Evolutionary conservation across 2,329 filamentous ascomycete species (phyloP), one percentile per base, ranked within the genome.

Genomic region (Zopfia rhizophila): DNA sequence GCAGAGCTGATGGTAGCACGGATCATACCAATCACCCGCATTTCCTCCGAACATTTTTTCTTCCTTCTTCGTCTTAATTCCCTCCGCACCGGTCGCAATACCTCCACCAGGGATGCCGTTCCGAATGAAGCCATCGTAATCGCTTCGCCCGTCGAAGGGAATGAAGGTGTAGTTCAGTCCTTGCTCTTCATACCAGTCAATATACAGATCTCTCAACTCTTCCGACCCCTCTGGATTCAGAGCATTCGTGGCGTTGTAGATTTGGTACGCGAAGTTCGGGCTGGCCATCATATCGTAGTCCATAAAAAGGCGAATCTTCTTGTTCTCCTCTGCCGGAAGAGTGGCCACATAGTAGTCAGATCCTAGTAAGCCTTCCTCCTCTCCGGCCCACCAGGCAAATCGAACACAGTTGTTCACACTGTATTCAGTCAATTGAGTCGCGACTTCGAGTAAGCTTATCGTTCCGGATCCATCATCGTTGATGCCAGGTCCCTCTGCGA

Each of bases 241-340:
- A 2, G 63, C 60, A 40, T 73, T 72, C 5, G 67, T 72, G 2
- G 69, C 65, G 45, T 74, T 72, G 57, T 74, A 74, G 45, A 74
- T 68, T 28, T 69, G 69, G 49, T 71, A 71, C 3, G 70, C 64
- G 38, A 69, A 73, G 53, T 74, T 73, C 11, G 71, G 71, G 18
- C 55, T 62, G 11, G 61, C 71, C 62, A 74, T 71, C 72, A 75
- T 75, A 48, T 75, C 72, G 56, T 74, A 75, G 53, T 75, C 72
- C 63, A 75, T 73, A 56, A 74, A 74, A 12, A 73, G 61, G 19
- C 70, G 65, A 32, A 75, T 72, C 56, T 73, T 73, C 45, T 59
- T 47, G 45, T 72, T 70, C 48, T 74, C 72, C 12, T 59, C 56
- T 7, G 65, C 53, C 0, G 69, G 54, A 10, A 73, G 58, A 17